Evolutionary conservation across 768 basidiomycete genomes (phyloP), one percentile per base, ranked within the genome.

Genomic region (Serendipita sp.): DNA sequence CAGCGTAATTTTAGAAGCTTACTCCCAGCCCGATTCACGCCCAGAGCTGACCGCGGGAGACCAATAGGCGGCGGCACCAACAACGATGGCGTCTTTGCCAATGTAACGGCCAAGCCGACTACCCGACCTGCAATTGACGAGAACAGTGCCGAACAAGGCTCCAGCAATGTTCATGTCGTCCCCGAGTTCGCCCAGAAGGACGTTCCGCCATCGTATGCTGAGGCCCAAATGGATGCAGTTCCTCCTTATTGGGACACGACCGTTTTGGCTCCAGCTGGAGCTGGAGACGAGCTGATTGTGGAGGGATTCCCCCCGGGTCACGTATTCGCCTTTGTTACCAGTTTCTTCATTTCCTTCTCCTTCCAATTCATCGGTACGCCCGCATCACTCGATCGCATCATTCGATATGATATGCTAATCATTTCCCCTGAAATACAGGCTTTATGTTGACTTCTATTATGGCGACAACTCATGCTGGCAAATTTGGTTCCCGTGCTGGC

Each of bases 161-260:
- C 24, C 24, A 58, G 24, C 71, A 75, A 61, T 67, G 74, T 80
- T 2, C 78, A 78, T 70, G 75, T 84, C 69, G 81, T 84, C 42
- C 90, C 92, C 3, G 93, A 96, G 69, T 85, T 89, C 51, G 76
- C 78, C 4, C 85, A 90, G 71, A 88, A 82, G 67, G 88, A 88
- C 63, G 79, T 82, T 1, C 92, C 94, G 3, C 96, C 96, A 2
- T 83, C 92, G 0, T 99, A 99, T 69, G 79, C 84, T 13, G 80
- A 85, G 16, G 96, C 95, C 2, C 85, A 91, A 65, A 81, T 85
- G 30, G 95, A 99, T 70, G 82, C 90, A 0, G 93, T 88, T 0
- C 96, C 96, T 0, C 81, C 91, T 0, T 99, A 99, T 73, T 97
- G 92, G 90, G 95, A 99, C 70, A 97, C 90, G 0, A 93, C 91